phyloP scores from a whole-genome alignment of 768 basidiomycete genomes.

The Phylloporus sp. region DNA sequence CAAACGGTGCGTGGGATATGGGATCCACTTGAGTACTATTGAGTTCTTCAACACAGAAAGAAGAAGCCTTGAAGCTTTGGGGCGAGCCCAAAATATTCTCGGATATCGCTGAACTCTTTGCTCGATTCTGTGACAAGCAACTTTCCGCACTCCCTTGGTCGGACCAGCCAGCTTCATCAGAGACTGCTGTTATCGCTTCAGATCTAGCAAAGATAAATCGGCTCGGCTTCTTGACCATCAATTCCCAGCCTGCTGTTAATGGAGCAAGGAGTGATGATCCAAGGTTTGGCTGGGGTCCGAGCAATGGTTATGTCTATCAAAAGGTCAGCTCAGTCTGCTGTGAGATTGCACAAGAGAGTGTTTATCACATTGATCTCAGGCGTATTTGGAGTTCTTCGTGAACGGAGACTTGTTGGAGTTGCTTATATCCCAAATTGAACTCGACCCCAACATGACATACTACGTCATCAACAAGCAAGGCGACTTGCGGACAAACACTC shows the following conservation, averaged over 20 bases:
- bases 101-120: constrained; percentile 73
- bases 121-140: constrained; percentile 72
- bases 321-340: constrained; percentile 50
- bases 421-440: constrained; percentile 77
- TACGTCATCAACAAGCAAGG: constrained; percentile 96
- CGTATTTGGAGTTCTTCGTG: constrained; percentile 95
- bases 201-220: constrained; percentile 84
- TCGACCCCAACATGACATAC: constrained; percentile 87
- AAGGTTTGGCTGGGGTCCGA: constrained; percentile 89
- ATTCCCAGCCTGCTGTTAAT: constrained; percentile 94
- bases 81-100: constrained; percentile 62
- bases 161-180: constrained; percentile 77
- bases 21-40: neutral
- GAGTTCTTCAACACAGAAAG: constrained; percentile 54
- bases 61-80: constrained; percentile 86
- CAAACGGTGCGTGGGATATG: constrained; percentile 55
- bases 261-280: constrained; percentile 82
- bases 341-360: neutral
- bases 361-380: constrained; percentile 41
- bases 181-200: constrained; percentile 75
- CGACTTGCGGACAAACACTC: constrained; percentile 90
- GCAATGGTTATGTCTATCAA: constrained; percentile 92
- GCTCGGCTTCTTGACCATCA: constrained; percentile 93
- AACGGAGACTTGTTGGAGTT: constrained; percentile 64
- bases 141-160: constrained; percentile 91